These are phyloP conservation scores for Epicoccum nigrum DNA, from an alignment of 2,329 filamentous ascomycete genomes.

Conservation along the genomic window DNA sequence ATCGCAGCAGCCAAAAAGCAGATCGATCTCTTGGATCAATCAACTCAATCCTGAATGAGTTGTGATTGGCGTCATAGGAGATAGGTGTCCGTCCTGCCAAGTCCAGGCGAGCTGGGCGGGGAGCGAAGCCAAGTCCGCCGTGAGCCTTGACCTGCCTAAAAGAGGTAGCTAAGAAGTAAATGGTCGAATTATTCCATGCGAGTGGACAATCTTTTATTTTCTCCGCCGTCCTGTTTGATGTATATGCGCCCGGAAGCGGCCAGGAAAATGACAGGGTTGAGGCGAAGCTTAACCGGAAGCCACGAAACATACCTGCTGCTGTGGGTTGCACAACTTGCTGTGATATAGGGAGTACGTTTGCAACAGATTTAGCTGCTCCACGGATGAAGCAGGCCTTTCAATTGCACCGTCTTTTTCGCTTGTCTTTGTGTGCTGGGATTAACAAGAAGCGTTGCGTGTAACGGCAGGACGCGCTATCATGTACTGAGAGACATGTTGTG, in stretches of 20 bases:
- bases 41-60: constrained; percentile 3
- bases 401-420: background rate
- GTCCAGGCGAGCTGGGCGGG: constrained; percentile 6
- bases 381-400: background rate
- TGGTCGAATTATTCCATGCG: background rate
- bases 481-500: background rate
- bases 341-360: background rate
- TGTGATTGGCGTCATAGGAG: constrained; percentile 14
- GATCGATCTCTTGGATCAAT: constrained; percentile 6
- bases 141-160: constrained; percentile 18
- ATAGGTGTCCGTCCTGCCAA: constrained; percentile 19
- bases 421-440: background rate
- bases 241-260: background rate
- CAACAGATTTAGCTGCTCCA: background rate
- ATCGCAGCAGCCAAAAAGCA: background rate
- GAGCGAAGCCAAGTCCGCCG: constrained; percentile 19
- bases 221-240: constrained; percentile 1
- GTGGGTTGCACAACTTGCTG: constrained; percentile 2
- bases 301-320: constrained; percentile 13
- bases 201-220: background rate
- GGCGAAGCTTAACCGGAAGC: constrained; percentile 1
- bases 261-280: background rate
- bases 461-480: background rate
- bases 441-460: background rate
- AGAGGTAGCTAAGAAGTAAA: constrained; percentile 13